These are phyloP conservation scores for Hyphodiscus hymeniophilus DNA, from an alignment of 495 filamentous ascomycete genomes.

Conservation along the genomic window DNA sequence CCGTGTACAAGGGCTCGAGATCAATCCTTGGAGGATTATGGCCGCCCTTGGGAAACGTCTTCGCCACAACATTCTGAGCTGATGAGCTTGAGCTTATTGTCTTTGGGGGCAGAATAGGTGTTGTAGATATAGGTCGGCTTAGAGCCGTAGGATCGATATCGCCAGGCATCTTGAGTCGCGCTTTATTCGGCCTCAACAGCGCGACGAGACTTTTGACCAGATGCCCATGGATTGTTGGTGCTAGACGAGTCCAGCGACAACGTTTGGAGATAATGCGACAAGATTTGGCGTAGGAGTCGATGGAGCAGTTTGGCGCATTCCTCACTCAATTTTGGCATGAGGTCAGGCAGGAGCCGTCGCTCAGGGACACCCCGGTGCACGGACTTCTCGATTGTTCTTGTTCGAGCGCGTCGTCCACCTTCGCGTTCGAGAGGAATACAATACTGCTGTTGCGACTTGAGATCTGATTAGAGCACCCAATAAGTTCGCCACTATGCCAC, in stretches of 20 bases:
- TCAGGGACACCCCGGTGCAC: too few relatives aligned
- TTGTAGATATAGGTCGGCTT: conserved; percentile 59
- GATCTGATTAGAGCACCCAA: background rate
- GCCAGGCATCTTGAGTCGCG: conserved; percentile 45
- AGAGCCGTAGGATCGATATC: conserved; percentile 81
- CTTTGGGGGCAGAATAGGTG: conserved; percentile 52
- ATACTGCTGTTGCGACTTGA: background rate
- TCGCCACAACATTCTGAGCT: conserved; percentile 46
- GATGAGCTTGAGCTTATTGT: conserved; percentile 50
- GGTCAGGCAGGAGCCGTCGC: conserved; percentile 5
- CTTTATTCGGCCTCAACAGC: conserved; percentile 12
- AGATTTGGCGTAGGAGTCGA: conserved; percentile 10
- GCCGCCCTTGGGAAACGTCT: conserved; percentile 47
- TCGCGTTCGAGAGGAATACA: too few relatives aligned
- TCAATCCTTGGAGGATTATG: conserved; percentile 73
- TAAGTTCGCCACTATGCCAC: conserved; percentile 27
- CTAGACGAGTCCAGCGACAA: conserved; percentile 11
- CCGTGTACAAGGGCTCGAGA: conserved; percentile 80
- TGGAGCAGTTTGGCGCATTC: conserved; percentile 8
- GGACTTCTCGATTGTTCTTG: too few relatives aligned
- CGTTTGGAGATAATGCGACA: conserved; percentile 14
- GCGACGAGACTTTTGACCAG: conserved; percentile 15
- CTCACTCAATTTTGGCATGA: conserved; percentile 4
- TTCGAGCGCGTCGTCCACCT: too few relatives aligned
- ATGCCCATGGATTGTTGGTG: conserved; percentile 11